Evolutionary conservation across 805 yeast genomes (phyloP).

Genomic region (Wickerhamomyces subpelliculosus): DNA sequence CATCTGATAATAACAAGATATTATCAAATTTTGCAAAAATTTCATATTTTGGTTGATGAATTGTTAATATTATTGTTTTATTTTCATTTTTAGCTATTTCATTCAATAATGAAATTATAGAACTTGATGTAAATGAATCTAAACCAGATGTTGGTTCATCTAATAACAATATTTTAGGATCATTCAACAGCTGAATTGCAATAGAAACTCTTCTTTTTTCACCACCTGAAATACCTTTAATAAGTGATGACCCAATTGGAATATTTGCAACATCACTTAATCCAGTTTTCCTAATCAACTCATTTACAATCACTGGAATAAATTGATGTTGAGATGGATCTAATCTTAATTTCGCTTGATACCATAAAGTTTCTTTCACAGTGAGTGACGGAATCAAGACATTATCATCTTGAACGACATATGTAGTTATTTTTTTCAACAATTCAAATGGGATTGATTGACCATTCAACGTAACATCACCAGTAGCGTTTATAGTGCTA

Average conservation of each 20-base stretch:
- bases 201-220: conserved; percentile 82
- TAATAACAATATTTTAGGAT: conserved; percentile 64
- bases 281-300: conserved; percentile 59
- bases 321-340: conserved; percentile 43
- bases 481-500: conserved; percentile 22
- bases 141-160: conserved; percentile 92
- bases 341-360: conserved; percentile 60
- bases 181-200: conserved; percentile 69
- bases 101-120: conserved; percentile 57
- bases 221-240: conserved; percentile 72
- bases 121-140: conserved; percentile 72
- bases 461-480: conserved; percentile 39
- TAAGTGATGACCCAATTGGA: conserved; percentile 53
- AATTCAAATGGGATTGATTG: conserved; percentile 24
- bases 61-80: conserved; percentile 67
- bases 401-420: conserved; percentile 78
- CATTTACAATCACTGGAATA: conserved; percentile 36
- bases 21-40: conserved; percentile 62
- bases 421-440: conserved; percentile 45
- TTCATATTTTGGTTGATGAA: conserved; percentile 82
- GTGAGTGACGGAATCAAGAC: conserved; percentile 65
- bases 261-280: conserved; percentile 71
- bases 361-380: conserved; percentile 60
- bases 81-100: conserved; percentile 47
- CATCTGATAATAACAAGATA: conserved; percentile 66